phyloP scores from a whole-genome alignment of 768 basidiomycete genomes.

The Tricholoma sp. region DNA sequence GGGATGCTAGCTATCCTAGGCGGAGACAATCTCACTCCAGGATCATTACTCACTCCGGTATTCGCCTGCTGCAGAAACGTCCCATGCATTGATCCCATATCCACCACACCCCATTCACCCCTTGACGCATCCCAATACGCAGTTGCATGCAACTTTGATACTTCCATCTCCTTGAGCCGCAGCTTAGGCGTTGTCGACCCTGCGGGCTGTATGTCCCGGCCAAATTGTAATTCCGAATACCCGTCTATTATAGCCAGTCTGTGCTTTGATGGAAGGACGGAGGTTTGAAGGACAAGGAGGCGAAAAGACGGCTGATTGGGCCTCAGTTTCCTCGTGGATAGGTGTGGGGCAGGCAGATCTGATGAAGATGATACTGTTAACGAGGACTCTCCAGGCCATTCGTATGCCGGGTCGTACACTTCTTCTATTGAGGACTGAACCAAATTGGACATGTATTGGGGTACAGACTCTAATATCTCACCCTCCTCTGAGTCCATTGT shows the following conservation, averaged over 20 bases:
- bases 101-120: constrained; percentile 67
- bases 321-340: constrained; percentile 10
- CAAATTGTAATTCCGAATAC: constrained; percentile 65
- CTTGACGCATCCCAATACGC: constrained; percentile 62
- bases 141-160: constrained; percentile 78
- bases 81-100: constrained; percentile 85
- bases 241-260: constrained; percentile 38
- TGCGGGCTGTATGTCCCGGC: constrained; percentile 55
- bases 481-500: constrained; percentile 24
- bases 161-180: constrained; percentile 78
- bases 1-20: constrained; percentile 68
- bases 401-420: constrained; percentile 46
- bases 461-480: constrained; percentile 19
- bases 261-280: constrained; percentile 51
- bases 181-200: constrained; percentile 56
- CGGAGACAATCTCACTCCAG: constrained; percentile 54
- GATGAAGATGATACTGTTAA: background rate
- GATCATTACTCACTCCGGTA: constrained; percentile 14
- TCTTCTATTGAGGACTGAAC: constrained; percentile 10
- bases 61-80: constrained; percentile 52
- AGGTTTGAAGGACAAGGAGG: constrained; percentile 51
- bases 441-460: background rate
- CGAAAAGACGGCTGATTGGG: constrained; percentile 35
- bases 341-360: constrained; percentile 6
- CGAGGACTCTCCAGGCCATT: constrained; percentile 46